Percentiles rank a stretch among this genome's conserved stretches.
Conservation (phyloP, 345 rosid genomes). For the Excoecaria cochinchinensis region DNA sequence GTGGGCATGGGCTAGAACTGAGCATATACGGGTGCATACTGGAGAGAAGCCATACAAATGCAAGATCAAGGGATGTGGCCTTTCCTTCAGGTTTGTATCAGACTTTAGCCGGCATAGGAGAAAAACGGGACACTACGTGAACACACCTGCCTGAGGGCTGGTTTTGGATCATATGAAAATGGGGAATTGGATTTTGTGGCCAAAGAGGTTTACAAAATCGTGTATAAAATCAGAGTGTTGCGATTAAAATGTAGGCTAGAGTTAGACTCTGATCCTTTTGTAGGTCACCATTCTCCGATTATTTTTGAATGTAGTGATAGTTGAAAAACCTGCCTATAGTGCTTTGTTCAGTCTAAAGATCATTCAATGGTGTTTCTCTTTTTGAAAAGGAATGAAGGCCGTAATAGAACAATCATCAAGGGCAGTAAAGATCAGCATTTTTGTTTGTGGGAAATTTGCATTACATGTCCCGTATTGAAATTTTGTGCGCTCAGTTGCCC, state of each 20-base stretch:
- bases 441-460: neutral
- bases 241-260: constrained; percentile 20
- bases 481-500: too few relatives aligned
- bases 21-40: constrained; percentile 88
- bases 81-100: constrained; percentile 91
- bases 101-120: constrained; percentile 95
- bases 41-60: constrained; percentile 92
- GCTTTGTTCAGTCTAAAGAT: neutral
- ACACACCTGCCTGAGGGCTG: constrained; percentile 34
- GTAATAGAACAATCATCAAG: neutral
- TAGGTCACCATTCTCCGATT: constrained; percentile 29
- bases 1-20: constrained; percentile 99
- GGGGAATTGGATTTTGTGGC: constrained; percentile 22
- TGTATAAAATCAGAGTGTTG: constrained; percentile 22
- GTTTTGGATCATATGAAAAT: constrained; percentile 18
- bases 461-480: too few relatives aligned
- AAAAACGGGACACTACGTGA: constrained; percentile 75
- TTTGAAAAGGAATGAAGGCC: neutral
- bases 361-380: neutral
- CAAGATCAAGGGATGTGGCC: constrained; percentile 74
- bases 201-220: constrained; percentile 17
- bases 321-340: neutral
- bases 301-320: constrained; percentile 28
- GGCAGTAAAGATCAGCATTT: neutral
- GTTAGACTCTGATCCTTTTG: constrained; percentile 30